phyloP scores from a whole-genome alignment of 2,329 filamentous ascomycete genomes.

The Neurospora crassa region DNA sequence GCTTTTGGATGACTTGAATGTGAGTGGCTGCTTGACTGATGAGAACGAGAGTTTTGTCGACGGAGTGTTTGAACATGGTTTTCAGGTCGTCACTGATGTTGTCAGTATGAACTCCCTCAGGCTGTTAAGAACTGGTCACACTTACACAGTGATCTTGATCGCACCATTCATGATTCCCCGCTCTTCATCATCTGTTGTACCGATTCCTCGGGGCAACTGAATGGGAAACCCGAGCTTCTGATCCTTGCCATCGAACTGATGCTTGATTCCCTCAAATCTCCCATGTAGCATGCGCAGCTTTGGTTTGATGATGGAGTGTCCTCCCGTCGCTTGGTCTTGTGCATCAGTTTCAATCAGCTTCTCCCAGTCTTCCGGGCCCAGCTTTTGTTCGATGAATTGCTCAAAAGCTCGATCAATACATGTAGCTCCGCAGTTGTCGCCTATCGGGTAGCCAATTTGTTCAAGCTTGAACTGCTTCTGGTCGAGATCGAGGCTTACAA shows the following conservation, averaged over 20 bases:
- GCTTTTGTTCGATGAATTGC: slow-evolving; percentile 12
- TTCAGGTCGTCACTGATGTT: slow-evolving; percentile 11
- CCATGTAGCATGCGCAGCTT: slow-evolving; percentile 16
- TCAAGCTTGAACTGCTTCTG: slow-evolving; percentile 17
- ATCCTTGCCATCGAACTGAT: slow-evolving; percentile 15
- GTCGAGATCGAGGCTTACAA: slow-evolving; percentile 12
- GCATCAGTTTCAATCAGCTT: slow-evolving; percentile 14
- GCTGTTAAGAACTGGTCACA: neutral
- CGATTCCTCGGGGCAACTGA: slow-evolving; percentile 12
- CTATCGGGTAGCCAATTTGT: slow-evolving; percentile 12
- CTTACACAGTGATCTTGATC: slow-evolving; percentile 8
- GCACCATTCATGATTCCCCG: slow-evolving; percentile 13
- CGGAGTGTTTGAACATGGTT: slow-evolving; percentile 15
- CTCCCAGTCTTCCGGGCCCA: slow-evolving; percentile 13
- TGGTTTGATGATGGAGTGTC: slow-evolving; percentile 19
- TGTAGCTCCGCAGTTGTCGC: slow-evolving; percentile 17
- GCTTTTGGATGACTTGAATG: slow-evolving; percentile 5
- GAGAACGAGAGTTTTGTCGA: slow-evolving; percentile 16
- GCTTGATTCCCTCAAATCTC: slow-evolving; percentile 19
- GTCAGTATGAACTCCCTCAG: neutral
- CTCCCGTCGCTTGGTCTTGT: slow-evolving; percentile 12
- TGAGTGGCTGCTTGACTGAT: slow-evolving; percentile 14
- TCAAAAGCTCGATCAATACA: slow-evolving; percentile 15
- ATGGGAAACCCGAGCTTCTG: slow-evolving; percentile 8
- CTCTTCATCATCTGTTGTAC: slow-evolving; percentile 9